Evolutionary conservation across 495 filamentous ascomycete species (phyloP), one percentile per base, ranked within the genome.

Genomic region (Talaromyces ruber): DNA sequence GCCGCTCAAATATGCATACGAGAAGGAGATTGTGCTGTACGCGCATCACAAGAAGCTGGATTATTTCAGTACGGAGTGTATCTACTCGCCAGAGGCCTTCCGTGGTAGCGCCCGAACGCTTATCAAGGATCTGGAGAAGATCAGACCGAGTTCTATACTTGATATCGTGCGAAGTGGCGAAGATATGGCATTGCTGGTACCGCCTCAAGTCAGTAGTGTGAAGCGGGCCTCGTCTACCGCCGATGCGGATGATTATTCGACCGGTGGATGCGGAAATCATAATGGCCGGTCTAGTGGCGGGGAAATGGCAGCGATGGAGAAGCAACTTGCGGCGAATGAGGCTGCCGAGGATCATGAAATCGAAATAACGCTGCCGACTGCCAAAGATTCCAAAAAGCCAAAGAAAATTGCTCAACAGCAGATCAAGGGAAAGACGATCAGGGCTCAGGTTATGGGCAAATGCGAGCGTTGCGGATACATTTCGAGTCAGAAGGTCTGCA

Each of bases 11-110:
- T 98, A 97, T 70, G 92, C 93, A 0, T 98, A 97, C 68, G 95
- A 98, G 72, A 98, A 98, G 77, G 94, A 98, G 67, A 98, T 98
- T 62, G 94, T 98, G 8, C 80, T 98, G 12, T 98, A 98, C 71
- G 94, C 94, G 18, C 90, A 97, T 65, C 92, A 98, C 75, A 93
- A 93, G 69, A 89, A 91, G 70, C 81, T 98, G 62, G 94, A 98
- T 71, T 98, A 98, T 75, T 98, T 98, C 75, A 93, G 86, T 64
- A 98, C 94, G 0, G 94, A 98, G 76, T 98, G 94, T 77, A 92
- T 98, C 60, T 98, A 98, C 76, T 96, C 91, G 56, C 94, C 94
- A 0, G 94, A 98, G 76, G 94, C 95, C n/a, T 98, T 98, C 67
- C 84, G 94, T 26, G 94, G 94, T 0, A 95, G 89, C 65, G 94